Percentiles rank a stretch among this genome's conserved stretches.
Evolutionary conservation across 352 stramenopile species (phyloP).

Genomic region (Globisporangium middletonii): DNA sequence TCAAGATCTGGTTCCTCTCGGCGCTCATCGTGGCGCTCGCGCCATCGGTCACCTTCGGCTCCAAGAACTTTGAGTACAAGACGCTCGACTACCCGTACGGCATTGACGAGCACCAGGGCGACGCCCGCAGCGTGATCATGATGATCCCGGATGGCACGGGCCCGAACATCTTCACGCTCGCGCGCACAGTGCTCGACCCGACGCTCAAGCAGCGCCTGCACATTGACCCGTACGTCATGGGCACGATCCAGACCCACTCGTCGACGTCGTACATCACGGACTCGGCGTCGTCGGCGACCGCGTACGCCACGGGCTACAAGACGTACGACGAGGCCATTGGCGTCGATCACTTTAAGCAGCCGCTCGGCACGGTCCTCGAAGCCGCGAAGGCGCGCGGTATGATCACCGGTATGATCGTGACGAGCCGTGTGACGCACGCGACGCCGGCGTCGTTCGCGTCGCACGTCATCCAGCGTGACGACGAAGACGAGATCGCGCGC

Average conservation of each 20-base stretch:
- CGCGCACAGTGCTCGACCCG: slow-evolving; percentile 49
- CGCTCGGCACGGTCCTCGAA: slow-evolving; percentile 55
- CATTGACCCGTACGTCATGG: slow-evolving; percentile 50
- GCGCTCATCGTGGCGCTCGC: slow-evolving; percentile 22
- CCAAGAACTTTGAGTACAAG: slow-evolving; percentile 51
- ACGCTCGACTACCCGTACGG: slow-evolving; percentile 54
- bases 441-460: slow-evolving; percentile 50
- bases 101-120: slow-evolving; percentile 38
- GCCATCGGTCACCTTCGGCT: slow-evolving; percentile 4
- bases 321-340: slow-evolving; percentile 55
- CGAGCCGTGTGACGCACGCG: slow-evolving; percentile 54
- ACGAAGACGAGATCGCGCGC: slow-evolving; percentile 46
- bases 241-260: slow-evolving; percentile 54
- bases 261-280: slow-evolving; percentile 67
- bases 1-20: slow-evolving; percentile 27
- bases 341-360: slow-evolving; percentile 49
- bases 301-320: slow-evolving; percentile 61
- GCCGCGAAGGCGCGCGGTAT: slow-evolving; percentile 55
- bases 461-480: slow-evolving; percentile 45
- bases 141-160: slow-evolving; percentile 68
- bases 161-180: slow-evolving; percentile 57
- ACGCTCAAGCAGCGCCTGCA: slow-evolving; percentile 46
- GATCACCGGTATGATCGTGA: slow-evolving; percentile 66
- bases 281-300: slow-evolving; percentile 45
- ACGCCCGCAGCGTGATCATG: slow-evolving; percentile 55